A percentile compares a stretch with the other conserved stretches of the same genome.
Conservation (phyloP, 2,329 filamentous ascomycete genomes). For the Aureobasidium sp. region DNA sequence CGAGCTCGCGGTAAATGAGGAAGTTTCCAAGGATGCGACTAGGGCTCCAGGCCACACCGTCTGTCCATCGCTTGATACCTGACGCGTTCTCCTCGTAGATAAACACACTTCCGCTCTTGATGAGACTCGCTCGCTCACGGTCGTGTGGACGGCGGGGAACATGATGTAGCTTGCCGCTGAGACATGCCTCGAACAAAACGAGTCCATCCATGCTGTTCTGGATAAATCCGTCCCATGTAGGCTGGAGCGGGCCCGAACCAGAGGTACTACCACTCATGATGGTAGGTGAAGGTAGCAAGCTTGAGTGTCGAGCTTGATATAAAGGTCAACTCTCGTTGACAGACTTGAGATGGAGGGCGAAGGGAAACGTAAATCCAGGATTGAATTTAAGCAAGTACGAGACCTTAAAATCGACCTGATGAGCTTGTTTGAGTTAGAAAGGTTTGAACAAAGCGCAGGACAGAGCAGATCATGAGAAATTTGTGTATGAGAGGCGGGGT, state of each 20-base stretch:
- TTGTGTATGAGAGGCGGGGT: background rate
- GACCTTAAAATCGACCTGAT: too few relatives aligned
- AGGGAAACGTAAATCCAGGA: background rate
- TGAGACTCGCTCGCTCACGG: constrained; percentile 67
- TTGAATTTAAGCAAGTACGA: background rate
- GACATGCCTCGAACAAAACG: constrained; percentile 71
- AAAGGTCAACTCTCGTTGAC: constrained; percentile 2
- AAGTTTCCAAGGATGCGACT: constrained; percentile 81
- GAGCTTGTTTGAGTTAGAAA: background rate
- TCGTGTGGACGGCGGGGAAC: constrained; percentile 82
- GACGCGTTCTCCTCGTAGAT: constrained; percentile 89
- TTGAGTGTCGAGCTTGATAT: constrained; percentile 1
- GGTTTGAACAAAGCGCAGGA: too few relatives aligned
- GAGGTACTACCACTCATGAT: constrained; percentile 30
- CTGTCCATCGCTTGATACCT: constrained; percentile 90
- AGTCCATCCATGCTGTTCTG: constrained; percentile 57
- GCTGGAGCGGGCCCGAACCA: constrained; percentile 33
- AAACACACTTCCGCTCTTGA: constrained; percentile 78
- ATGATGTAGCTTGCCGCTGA: constrained; percentile 63
- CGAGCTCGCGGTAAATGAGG: constrained; percentile 75
- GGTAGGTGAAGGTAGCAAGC: constrained; percentile 1
- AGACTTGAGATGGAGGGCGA: background rate
- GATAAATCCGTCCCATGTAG: constrained; percentile 34
- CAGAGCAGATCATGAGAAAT: background rate
- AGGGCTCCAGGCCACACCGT: constrained; percentile 85